A percentile compares a stretch with the other conserved stretches of the same genome.
These are phyloP conservation scores for Eremochloa ophiuroides DNA, from an alignment of 176 grass and related monocot species.

Conservation along the genomic window DNA sequence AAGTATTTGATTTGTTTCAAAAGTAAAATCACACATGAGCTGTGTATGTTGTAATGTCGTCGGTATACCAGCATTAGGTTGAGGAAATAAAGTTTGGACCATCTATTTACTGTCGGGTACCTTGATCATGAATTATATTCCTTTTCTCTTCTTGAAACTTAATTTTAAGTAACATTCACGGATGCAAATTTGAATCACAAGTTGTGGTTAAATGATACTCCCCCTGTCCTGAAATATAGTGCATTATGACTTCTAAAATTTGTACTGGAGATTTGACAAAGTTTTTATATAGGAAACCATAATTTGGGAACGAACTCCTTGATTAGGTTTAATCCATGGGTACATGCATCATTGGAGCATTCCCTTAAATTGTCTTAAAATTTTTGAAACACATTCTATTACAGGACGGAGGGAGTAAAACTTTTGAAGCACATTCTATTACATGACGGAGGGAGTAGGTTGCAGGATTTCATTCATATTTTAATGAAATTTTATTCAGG, in stretches of 20 bases:
- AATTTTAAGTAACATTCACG: neutral
- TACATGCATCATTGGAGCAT: neutral
- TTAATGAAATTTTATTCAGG: constrained; percentile 45
- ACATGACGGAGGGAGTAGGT: neutral
- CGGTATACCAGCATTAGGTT: neutral
- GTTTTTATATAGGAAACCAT: neutral
- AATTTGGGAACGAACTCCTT: neutral
- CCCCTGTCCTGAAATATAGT: neutral
- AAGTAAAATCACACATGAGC: neutral
- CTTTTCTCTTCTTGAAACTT: neutral
- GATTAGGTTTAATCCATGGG: neutral
- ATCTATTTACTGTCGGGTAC: constrained; percentile 1
- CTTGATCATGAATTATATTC: neutral
- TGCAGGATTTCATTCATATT: neutral
- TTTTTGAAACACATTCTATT: neutral
- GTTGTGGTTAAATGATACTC: neutral
- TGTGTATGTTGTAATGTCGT: constrained; percentile 4
- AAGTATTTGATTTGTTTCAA: neutral
- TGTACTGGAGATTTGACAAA: neutral
- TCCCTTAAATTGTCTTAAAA: neutral
- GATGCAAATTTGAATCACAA: neutral
- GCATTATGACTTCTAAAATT: neutral
- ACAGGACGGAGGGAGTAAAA: neutral
- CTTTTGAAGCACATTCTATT: too few relatives aligned
- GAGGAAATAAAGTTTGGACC: neutral